Base-by-base conservation (phyloP, 2,329 filamentous ascomycete genomes). In the Pseudogymnoascus sp. region DNA sequence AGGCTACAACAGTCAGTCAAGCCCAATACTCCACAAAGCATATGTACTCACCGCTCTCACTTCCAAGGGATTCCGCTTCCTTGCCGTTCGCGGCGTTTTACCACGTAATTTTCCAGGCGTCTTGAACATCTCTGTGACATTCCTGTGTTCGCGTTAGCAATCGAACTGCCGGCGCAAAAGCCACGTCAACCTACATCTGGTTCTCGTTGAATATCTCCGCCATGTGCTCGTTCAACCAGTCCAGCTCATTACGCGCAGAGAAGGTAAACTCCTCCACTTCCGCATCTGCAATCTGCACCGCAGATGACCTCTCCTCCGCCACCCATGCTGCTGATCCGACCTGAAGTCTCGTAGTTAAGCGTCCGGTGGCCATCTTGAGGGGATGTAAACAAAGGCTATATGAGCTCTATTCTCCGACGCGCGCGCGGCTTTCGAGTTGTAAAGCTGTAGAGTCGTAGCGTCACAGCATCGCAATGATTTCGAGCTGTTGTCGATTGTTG, bases 201-300 rank as follows among this genome's bases (percentile, higher is more conserved):
- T 92, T 89, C 70, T 88, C 86, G 71, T 87, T 88, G 74, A 97
- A 96, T 72, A 99, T 91, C 67, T 96, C 91, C 60, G 86, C 86
- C 93, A 99, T 97, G 75, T 99, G 95, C 78, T 97, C 95, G 73
- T 99, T 97, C 70, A 99, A 81, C 95, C 95, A 99, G 74, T 97
- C 93, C 72, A 97, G 80, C 75, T 99, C 95, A 77, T 97, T 96
- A 64, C 90, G 86, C 66, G 91, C 93, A 31, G 92, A 91, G 77
- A 90, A 97, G 47, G 90, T 86, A 73, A 97, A 96, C 77, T 99
- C 96, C 69, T 97, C 93, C 63, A 90, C 84, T 75, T 97, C 95
- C 63, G 91, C 84, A 57, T 88, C 82, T 14, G 89, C 83, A 67
- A 97, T 86, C 68, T 90, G 84, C 63, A 86, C 79, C 12, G 91